Evolutionary conservation across 495 filamentous ascomycete genomes (phyloP).

Genomic region (Daldinia decipiens): DNA sequence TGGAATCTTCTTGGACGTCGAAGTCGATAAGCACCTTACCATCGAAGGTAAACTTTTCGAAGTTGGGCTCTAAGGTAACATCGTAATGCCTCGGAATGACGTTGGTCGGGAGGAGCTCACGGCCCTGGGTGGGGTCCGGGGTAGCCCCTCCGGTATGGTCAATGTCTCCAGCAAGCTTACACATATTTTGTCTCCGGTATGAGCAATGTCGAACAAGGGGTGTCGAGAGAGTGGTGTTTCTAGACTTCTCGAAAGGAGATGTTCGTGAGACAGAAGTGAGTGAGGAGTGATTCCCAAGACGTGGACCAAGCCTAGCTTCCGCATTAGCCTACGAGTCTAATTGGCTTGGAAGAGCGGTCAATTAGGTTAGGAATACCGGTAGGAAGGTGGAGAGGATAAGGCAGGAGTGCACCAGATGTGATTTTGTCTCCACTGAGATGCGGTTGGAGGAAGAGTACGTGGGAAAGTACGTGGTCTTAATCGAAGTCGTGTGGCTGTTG

Average conservation of each 20-base stretch:
- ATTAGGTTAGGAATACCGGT: conserved; percentile 42
- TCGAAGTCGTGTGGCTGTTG: conserved; percentile 36
- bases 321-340: conserved; percentile 34
- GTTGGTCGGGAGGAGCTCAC: conserved; percentile 71
- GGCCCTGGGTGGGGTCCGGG: conserved; percentile 54
- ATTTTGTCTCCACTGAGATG: conserved; percentile 41
- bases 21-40: conserved; percentile 77
- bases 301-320: conserved; percentile 30
- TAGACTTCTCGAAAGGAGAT: conserved; percentile 37
- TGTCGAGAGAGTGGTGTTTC: conserved; percentile 37
- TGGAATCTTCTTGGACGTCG: conserved; percentile 85
- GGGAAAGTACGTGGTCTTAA: conserved; percentile 30
- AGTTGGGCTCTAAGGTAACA: conserved; percentile 77
- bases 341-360: conserved; percentile 33
- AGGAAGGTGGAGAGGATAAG: conserved; percentile 42
- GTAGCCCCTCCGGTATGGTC: conserved; percentile 58
- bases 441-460: conserved; percentile 24
- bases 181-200: conserved; percentile 67
- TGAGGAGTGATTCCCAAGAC: conserved; percentile 31
- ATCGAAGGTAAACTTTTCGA: conserved; percentile 74
- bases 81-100: conserved; percentile 75
- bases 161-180: conserved; percentile 57
- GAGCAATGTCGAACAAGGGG: conserved; percentile 59
- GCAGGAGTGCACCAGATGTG: conserved; percentile 37
- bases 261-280: conserved; percentile 29